phyloP scores from a whole-genome alignment of 331 rosid genomes.

The Quercus tomentella region DNA sequence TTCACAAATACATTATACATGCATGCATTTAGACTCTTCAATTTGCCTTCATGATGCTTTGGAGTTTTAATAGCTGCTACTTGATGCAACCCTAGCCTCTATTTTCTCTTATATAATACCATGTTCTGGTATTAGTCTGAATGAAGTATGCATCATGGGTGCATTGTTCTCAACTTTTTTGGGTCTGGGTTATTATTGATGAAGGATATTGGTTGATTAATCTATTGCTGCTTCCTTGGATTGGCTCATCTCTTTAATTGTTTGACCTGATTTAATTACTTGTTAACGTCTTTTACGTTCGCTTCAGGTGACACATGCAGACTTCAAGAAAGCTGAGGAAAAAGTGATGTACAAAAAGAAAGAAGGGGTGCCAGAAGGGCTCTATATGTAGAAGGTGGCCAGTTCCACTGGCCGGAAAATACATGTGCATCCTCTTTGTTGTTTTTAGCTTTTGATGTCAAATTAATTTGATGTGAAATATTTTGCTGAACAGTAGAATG shows the following conservation, averaged over 20 bases:
- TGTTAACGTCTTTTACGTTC: not conserved
- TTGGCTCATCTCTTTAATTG: not conserved
- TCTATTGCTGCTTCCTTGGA: not conserved
- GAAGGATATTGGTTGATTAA: not conserved
- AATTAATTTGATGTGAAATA: not conserved
- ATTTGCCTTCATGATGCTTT: not conserved
- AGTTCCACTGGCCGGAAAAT: not conserved
- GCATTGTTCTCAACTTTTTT: not conserved
- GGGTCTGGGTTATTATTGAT: not conserved
- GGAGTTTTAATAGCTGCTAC: not conserved
- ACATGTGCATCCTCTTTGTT: not conserved
- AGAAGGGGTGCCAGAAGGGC: constrained; percentile 58
- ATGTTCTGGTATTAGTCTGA: not conserved
- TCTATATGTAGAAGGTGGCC: constrained; percentile 31
- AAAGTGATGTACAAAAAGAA: constrained; percentile 69
- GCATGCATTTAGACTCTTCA: not conserved
- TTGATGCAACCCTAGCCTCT: not conserved
- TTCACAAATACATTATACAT: not conserved
- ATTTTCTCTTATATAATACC: too few species aligned
- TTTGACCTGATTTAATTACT: not conserved
- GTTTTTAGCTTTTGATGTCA: not conserved
- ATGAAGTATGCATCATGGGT: not conserved
- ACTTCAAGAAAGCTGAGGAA: constrained; percentile 61
- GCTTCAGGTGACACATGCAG: constrained; percentile 47
- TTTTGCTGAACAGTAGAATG: not conserved